phyloP scores from a whole-genome alignment of 2,329 filamentous ascomycete genomes.

The Trichoderma sp. region DNA sequence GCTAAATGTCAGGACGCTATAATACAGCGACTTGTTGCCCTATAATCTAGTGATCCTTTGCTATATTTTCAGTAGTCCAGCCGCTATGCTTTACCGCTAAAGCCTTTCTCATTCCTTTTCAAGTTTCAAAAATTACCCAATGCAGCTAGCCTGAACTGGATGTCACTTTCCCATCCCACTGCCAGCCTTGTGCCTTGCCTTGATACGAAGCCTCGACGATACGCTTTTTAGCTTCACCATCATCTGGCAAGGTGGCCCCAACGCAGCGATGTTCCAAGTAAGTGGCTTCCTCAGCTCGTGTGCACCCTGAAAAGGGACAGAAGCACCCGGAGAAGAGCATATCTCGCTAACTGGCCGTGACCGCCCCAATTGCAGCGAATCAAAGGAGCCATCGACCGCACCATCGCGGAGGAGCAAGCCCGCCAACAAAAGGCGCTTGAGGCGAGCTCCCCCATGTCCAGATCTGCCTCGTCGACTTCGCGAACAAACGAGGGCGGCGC shows the following conservation, averaged over 20 bases:
- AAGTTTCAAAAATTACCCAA: not conserved
- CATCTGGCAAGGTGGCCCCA: not conserved
- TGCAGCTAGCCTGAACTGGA: not conserved
- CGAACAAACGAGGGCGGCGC: conserved; percentile 47
- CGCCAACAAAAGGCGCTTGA: conserved; percentile 67
- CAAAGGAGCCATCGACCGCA: conserved; percentile 81
- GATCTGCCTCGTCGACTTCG: conserved; percentile 44
- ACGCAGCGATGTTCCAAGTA: conserved; percentile 41
- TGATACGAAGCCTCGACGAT: conserved; percentile 8
- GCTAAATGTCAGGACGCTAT: not conserved
- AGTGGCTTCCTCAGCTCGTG: conserved; percentile 28
- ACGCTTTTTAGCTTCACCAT: conserved; percentile 9
- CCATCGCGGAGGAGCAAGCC: conserved; percentile 89
- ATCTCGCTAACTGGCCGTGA: conserved; percentile 17
- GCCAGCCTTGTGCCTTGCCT: not conserved
- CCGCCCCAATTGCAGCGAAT: conserved; percentile 62
- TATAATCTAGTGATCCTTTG: not conserved
- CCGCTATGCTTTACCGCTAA: not conserved
- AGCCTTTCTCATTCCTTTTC: no score
- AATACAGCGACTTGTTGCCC: not conserved
- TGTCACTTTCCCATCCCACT: not conserved
- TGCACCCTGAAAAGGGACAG: not conserved
- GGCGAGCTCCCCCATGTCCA: conserved; percentile 49
- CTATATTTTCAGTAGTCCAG: not conserved
- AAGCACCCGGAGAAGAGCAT: not conserved